These are phyloP conservation scores for Luffa aegyptiaca DNA, from an alignment of 306 rosid species.

Conservation along the genomic window DNA sequence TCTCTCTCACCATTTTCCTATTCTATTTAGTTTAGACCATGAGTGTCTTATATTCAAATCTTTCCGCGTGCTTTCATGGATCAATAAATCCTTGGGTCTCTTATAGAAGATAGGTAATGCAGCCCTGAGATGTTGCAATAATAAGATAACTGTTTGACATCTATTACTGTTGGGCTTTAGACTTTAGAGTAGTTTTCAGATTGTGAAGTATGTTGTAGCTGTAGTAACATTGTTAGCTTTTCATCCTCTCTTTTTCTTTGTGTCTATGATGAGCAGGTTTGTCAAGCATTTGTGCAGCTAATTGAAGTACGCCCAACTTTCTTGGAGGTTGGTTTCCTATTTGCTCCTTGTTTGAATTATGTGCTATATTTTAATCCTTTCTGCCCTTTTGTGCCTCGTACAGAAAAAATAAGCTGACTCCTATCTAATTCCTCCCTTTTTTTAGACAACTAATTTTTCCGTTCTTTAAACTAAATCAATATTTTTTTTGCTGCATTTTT, in stretches of 20 bases:
- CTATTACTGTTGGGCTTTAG: neutral
- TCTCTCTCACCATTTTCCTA: neutral
- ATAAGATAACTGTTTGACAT: neutral
- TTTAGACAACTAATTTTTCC: neutral
- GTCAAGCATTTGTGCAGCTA: constrained; percentile 94
- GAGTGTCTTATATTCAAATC: neutral
- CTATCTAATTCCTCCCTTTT: neutral
- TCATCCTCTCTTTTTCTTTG: neutral
- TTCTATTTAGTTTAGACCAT: neutral
- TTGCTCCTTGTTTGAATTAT: neutral
- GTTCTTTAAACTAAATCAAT: neutral
- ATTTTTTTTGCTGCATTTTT: neutral
- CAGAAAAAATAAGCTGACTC: neutral
- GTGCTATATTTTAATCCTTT: neutral
- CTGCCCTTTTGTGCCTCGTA: neutral
- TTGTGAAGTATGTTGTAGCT: neutral
- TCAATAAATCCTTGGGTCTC: neutral
- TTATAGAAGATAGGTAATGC: neutral
- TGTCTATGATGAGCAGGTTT: constrained; percentile 53
- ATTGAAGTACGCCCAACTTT: constrained; percentile 85
- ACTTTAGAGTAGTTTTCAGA: neutral
- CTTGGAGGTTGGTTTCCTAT: constrained; percentile 61
- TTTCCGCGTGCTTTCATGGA: neutral
- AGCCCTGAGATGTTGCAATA: neutral
- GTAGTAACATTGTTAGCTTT: neutral